Base-by-base conservation (phyloP, 805 yeast species). In the Brettanomyces sp. region DNA sequence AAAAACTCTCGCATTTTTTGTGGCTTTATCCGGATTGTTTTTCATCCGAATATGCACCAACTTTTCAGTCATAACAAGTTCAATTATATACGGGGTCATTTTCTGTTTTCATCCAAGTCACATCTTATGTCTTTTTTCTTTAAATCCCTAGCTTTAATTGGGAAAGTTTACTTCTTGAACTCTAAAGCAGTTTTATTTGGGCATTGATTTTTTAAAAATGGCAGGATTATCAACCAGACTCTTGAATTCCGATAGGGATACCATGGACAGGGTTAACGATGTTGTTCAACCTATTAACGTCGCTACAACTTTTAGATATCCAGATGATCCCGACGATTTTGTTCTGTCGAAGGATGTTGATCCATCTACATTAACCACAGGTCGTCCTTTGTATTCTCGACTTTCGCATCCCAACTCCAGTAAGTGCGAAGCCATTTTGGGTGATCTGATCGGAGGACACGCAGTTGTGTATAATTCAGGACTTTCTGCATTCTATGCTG, bases 271-370 rank as follows among this genome's bases (percentile, higher is more conserved):
- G 51, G 85, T 79, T 5, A 57, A 74, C 0, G 90, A 84, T 55
- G 82, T 83, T 37, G 80, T 82, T 1, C 81, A 91, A 5, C 95
- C 97, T 23, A 81, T 90, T 48, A 85, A 85, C 51, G 82, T 86
- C 3, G 64, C 93, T 2, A 84, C 96, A 1, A 90, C 95, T 1
- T 89, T 69, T 62, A 71, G 77, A 45, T 90, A 89, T 63, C 64
- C 75, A 28, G 60, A 69, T 3, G 74, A 85, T 50, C 88, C 90
- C 1, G 68, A 59, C 0, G 66, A 79, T 23, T 68, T 85, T 40
- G 57, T 67, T 12, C 71, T 79, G 6, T 73, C 75, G 47, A 64
- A 60, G 3, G 77, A 47, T 50, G 52, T 36, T 43, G 52, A 47
- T 33, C 35, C 42, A 13, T 53, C 47, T 12, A 48, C 49, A 7